Evolutionary conservation across 2,329 filamentous ascomycete genomes (phyloP).

Genomic region (Pseudofabraea citricarpa): DNA sequence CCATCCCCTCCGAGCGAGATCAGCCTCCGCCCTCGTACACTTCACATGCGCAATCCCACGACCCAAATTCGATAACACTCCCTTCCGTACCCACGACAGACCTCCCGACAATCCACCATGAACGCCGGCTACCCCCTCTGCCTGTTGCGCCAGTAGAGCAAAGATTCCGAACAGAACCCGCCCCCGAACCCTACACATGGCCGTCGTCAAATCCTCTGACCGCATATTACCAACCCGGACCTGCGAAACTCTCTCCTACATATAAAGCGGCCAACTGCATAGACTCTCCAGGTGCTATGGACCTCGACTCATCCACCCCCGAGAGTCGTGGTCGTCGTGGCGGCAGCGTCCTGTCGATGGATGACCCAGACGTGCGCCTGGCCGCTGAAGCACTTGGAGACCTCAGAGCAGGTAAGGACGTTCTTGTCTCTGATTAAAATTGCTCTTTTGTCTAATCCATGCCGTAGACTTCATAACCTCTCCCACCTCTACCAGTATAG

Average conservation of each 20-base stretch:
- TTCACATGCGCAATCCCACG: conserved; percentile 25
- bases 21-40: conserved; percentile 18
- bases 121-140: conserved; percentile 24
- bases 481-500: conserved; percentile 36
- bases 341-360: conserved; percentile 37
- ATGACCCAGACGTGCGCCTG: conserved; percentile 63
- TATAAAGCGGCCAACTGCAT: conserved; percentile 7
- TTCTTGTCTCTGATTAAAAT: conserved; percentile 11
- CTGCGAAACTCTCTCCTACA: conserved; percentile 24
- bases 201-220: conserved; percentile 28
- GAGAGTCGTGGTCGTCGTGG: conserved; percentile 23
- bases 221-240: conserved; percentile 27
- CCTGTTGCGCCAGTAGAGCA: conserved; percentile 18
- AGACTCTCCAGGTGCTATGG: conserved; percentile 25
- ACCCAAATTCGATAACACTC: conserved; percentile 21
- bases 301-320: conserved; percentile 19
- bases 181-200: conserved; percentile 22
- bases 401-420: conserved; percentile 67
- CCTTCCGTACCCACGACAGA: conserved; percentile 23
- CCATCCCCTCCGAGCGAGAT: conserved; percentile 22
- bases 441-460: conserved; percentile 15
- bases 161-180: conserved; percentile 15
- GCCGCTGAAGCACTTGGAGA: conserved; percentile 74
- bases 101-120: conserved; percentile 23
- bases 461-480: conserved; percentile 61